Evolutionary conservation across 331 rosid genomes (phyloP), one percentile per base, ranked within the genome.

Genomic region (Acacia pycnantha): DNA sequence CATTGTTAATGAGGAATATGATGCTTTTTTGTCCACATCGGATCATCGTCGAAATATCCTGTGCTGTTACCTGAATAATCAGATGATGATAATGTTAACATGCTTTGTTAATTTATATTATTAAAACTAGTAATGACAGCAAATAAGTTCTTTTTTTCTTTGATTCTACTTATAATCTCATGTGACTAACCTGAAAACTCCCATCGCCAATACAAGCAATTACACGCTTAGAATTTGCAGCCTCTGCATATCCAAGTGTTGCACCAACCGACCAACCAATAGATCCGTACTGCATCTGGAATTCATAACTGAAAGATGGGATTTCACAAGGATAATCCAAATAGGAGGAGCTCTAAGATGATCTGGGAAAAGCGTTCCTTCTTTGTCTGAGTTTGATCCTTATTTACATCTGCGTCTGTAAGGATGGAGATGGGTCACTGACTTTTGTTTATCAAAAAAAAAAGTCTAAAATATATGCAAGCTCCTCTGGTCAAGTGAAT

Each of bases 251-350:
- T 79, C 98, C 97, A 51, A 94, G 93, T 54, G 98, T 89, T 48
- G 98, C 98, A 35, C 98, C 97, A 19, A 94, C 98, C 9, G 97
- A 94, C 98, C 98, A 94, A 40, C 98, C 98, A 81, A 94, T 93
- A 5, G 97, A 94, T 81, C 97, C 98, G 84, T 93, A 94, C 83
- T 93, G 97, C 98, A 94, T 93, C 85, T 93, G 98, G 90, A 94
- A 93, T 84, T 94, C 97, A 72, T 87, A 94, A 67, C 97, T 94
- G 86, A 72, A 35, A 67, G 47, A 67, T 35, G 26, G 47, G 47
- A 35, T 18, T 35, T 67, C 15, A 79, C 27, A 79, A 33, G n/a
- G 56, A 40, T 67, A 59, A 48, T 73, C n/a, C n/a, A n/a, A n/a
- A n/a, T n/a, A n/a, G n/a, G n/a, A n/a, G n/a, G n/a, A n/a, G n/a